Conservation (phyloP, 345 rosid genomes). For the Sonneratia caseolaris region DNA sequence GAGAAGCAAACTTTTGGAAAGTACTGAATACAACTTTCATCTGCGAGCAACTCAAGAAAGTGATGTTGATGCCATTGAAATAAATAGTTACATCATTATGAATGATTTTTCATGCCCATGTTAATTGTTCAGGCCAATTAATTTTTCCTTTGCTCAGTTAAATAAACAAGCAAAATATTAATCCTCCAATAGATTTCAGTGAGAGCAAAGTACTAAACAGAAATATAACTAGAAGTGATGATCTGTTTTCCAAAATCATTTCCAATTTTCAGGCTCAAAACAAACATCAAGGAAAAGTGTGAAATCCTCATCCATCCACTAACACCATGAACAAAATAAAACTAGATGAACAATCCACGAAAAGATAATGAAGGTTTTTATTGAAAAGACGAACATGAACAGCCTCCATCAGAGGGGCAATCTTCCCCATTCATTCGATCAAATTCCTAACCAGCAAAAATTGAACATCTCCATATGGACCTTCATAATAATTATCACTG, state of each 20-base stretch:
- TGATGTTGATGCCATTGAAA: neutral
- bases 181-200: no score
- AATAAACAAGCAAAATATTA: neutral
- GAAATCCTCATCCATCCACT: neutral
- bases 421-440: slow-evolving; percentile 62
- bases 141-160: neutral
- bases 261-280: no score
- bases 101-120: neutral
- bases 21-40: slow-evolving; percentile 52
- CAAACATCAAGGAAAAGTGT: no score
- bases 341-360: no score
- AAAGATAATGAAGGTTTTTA: neutral
- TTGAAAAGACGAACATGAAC: slow-evolving; percentile 44
- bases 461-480: slow-evolving; percentile 25
- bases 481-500: slow-evolving; percentile 21
- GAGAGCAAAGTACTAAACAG: no score
- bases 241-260: no score
- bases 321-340: neutral
- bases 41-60: slow-evolving; percentile 30
- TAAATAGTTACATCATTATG: neutral
- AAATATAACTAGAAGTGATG: no score
- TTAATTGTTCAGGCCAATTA: neutral
- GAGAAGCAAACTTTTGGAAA: slow-evolving; percentile 35
- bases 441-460: slow-evolving; percentile 38
- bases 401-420: slow-evolving; percentile 65